A percentile compares a stretch with the other conserved stretches of the same genome.
phyloP scores from a whole-genome alignment of 257 asterid genomes.

The Apocynum venetum region DNA sequence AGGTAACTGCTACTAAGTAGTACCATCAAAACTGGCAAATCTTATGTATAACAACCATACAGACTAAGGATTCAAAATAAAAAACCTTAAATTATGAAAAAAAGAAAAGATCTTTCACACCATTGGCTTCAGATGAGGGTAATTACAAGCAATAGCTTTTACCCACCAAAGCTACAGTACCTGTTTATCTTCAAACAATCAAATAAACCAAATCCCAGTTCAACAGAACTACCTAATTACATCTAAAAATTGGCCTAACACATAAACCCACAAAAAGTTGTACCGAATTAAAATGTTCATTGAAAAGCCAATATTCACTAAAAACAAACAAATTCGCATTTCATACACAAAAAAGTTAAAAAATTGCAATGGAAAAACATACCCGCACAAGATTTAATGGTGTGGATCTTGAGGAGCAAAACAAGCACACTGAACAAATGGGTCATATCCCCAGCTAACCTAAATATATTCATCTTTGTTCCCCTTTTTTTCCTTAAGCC shows the following conservation, averaged over 20 bases:
- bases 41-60: background rate
- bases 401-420: slow-evolving; percentile 86
- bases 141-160: background rate
- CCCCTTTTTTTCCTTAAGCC: background rate
- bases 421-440: slow-evolving; percentile 87
- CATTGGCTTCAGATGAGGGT: background rate
- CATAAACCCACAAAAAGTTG: too few species aligned
- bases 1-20: background rate
- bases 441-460: slow-evolving; percentile 87
- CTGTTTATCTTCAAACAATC: background rate
- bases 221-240: slow-evolving; percentile 5
- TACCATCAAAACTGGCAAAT: background rate
- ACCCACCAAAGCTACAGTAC: background rate
- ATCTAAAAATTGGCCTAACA: background rate
- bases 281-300: background rate
- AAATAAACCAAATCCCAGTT: slow-evolving; percentile 5
- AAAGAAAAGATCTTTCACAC: slow-evolving; percentile 3
- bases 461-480: slow-evolving; percentile 69
- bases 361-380: background rate
- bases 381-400: slow-evolving; percentile 97
- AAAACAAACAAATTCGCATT: background rate
- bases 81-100: background rate
- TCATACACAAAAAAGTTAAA: background rate
- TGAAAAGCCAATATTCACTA: background rate
- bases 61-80: background rate